These are phyloP conservation scores for Cutaneotrichosporon mucoides DNA, from an alignment of 1,284 basidiomycete genomes.

Conservation along the genomic window DNA sequence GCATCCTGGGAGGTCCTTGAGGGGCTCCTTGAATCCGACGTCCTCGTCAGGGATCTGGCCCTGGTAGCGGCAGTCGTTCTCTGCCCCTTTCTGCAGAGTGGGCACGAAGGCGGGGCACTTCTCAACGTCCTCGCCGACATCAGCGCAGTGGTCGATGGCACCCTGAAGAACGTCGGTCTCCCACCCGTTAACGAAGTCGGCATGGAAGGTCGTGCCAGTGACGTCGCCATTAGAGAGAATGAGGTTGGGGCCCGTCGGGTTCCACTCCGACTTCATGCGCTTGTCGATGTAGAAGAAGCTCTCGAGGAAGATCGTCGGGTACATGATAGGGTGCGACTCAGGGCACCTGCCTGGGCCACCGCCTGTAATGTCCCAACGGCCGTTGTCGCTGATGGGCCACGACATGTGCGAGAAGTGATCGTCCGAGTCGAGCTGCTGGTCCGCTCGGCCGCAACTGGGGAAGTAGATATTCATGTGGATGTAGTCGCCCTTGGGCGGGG, in stretches of 20 bases:
- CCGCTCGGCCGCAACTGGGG: constrained; percentile 37
- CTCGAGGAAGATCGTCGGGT: constrained; percentile 14
- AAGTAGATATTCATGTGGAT: constrained; percentile 28
- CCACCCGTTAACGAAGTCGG: constrained; percentile 17
- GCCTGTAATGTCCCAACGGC: constrained; percentile 13
- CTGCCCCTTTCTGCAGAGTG: neutral
- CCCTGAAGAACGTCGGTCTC: constrained; percentile 4
- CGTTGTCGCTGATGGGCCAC: constrained; percentile 39
- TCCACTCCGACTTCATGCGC: constrained; percentile 4
- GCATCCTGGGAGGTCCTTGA: constrained; percentile 33
- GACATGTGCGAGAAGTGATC: constrained; percentile 49
- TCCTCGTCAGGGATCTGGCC: constrained; percentile 15
- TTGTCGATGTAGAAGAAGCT: constrained; percentile 2
- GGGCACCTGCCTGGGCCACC: constrained; percentile 13
- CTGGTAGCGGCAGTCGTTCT: constrained; percentile 4
- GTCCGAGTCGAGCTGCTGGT: constrained; percentile 27
- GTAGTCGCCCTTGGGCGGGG: constrained; percentile 12
- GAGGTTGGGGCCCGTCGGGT: constrained; percentile 3
- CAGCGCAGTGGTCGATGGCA: neutral
- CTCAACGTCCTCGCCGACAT: neutral
- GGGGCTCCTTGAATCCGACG: constrained; percentile 6
- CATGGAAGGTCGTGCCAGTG: constrained; percentile 12
- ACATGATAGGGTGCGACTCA: constrained; percentile 13
- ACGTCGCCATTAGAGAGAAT: constrained; percentile 16
- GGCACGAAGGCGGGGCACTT: neutral